Evolutionary conservation across 2,329 filamentous ascomycete species (phyloP), one percentile per base, ranked within the genome.

Genomic region (Sporothrix brasiliensis): DNA sequence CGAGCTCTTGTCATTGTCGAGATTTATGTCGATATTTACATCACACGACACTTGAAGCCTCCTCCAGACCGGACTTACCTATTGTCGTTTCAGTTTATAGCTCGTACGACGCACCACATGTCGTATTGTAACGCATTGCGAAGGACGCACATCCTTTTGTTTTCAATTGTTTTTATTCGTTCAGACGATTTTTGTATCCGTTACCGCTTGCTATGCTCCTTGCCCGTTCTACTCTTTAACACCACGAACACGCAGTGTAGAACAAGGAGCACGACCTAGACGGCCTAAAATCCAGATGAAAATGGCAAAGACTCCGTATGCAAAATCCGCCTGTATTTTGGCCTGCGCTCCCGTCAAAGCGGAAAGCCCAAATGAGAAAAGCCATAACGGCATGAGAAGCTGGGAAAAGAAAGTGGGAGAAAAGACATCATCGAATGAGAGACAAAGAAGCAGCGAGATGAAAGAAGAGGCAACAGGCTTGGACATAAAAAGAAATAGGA

Each of bases 231-330:
- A 50, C 19, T 50, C 9, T 19, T 19, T 7, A n/a, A 50, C 49
- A 50, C n/a, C 19, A 50, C 21, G 19, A 50, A 50, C 49, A 50
- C 49, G 7, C 39, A 63, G 49, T 3, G 19, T 19, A 54, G 49
- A 68, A 58, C 10, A 63, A 47, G 58, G 44, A 67, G 19, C 14
- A 49, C 30, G 27, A 65, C 34, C 39, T 13, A 69, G 47, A 63
- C 49, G 58, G 69, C 61, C 69, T 56, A 69, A 66, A 58, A 30
- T 34, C 50, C 50, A 67, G 65, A 67, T 19, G 41, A 49, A 34
- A 66, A 69, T 67, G 52, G 56, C 58, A 44, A 83, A 85, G 84
- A 86, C 85, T 86, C 85, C 85, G 82, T 84, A 85, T 86, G 84
- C 83, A 85, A 83, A 83, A 77, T 76, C 76, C 76, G 77, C 77